Conservation (phyloP, 1,139 yeast genomes). For the Kodamaea ohmeri region DNA sequence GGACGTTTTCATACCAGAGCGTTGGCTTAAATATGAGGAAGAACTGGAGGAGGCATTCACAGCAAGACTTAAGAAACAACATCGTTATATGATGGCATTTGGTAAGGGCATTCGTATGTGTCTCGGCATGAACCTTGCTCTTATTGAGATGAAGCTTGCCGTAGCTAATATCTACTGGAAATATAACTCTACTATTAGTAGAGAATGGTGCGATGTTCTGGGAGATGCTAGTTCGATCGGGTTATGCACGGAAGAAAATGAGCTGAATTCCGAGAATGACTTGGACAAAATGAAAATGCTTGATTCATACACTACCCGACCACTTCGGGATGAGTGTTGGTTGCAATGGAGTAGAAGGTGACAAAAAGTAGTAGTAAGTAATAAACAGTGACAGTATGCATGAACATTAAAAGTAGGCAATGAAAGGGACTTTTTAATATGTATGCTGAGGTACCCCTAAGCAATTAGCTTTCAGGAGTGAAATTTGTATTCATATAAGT, state of each 20-base stretch:
- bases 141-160: slow-evolving; percentile 62
- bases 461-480: no score
- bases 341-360: slow-evolving; percentile 32
- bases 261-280: slow-evolving; percentile 24
- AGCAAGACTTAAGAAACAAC: slow-evolving; percentile 44
- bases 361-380: not conserved
- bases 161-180: slow-evolving; percentile 54
- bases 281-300: slow-evolving; percentile 51
- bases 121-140: slow-evolving; percentile 66
- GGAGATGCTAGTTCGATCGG: slow-evolving; percentile 9
- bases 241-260: slow-evolving; percentile 6
- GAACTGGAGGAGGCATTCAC: slow-evolving; percentile 36
- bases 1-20: slow-evolving; percentile 51
- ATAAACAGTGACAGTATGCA: not conserved
- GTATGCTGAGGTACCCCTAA: no score
- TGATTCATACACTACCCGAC: slow-evolving; percentile 52
- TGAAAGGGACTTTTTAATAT: no score
- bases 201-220: slow-evolving; percentile 43
- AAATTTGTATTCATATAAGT: no score
- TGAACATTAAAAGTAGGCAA: no score
- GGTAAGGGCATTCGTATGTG: slow-evolving; percentile 80
- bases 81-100: slow-evolving; percentile 60
- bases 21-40: slow-evolving; percentile 50
- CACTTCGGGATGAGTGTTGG: slow-evolving; percentile 53
- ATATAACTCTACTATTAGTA: slow-evolving; percentile 35